Percentiles rank a stretch among this genome's conserved stretches.
Evolutionary conservation across 306 rosid genomes (phyloP).

Genomic region (Pachyrhizus erosus): DNA sequence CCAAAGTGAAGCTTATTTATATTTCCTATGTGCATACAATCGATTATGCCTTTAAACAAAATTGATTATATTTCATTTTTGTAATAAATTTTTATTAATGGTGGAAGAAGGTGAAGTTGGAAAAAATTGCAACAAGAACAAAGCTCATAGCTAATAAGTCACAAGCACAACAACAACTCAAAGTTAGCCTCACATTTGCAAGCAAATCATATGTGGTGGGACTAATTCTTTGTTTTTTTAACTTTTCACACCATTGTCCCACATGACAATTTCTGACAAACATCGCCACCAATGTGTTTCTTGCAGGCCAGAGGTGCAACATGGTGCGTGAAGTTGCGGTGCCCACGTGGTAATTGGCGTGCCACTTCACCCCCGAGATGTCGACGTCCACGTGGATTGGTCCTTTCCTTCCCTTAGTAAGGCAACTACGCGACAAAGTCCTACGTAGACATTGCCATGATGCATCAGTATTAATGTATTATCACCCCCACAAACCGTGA

Average conservation of each 20-base stretch:
- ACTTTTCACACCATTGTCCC: neutral
- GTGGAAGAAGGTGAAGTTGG: too few species aligned
- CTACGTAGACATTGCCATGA: conserved; percentile 38
- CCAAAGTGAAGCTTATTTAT: too few species aligned
- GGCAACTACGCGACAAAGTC: conserved; percentile 38
- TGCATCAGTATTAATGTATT: neutral
- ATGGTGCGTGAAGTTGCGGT: conserved; percentile 50
- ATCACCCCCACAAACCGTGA: conserved; percentile 36
- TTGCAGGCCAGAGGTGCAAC: conserved; percentile 43
- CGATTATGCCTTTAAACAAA: too few species aligned
- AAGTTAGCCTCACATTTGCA: too few species aligned
- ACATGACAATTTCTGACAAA: conserved; percentile 50
- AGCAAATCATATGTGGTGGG: too few species aligned
- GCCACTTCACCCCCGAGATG: conserved; percentile 49
- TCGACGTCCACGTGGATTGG: conserved; percentile 61
- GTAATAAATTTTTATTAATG: too few species aligned
- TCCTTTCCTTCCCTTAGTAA: conserved; percentile 18
- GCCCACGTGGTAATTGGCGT: conserved; percentile 44
- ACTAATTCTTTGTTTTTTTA: too few species aligned
- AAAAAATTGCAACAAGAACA: too few species aligned
- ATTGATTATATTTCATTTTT: too few species aligned
- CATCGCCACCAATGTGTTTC: conserved; percentile 36
- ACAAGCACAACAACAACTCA: too few species aligned
- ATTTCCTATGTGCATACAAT: too few species aligned
- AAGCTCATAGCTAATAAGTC: too few species aligned